phyloP scores from a whole-genome alignment of 805 yeast species.

The Barnettozyma populi region DNA sequence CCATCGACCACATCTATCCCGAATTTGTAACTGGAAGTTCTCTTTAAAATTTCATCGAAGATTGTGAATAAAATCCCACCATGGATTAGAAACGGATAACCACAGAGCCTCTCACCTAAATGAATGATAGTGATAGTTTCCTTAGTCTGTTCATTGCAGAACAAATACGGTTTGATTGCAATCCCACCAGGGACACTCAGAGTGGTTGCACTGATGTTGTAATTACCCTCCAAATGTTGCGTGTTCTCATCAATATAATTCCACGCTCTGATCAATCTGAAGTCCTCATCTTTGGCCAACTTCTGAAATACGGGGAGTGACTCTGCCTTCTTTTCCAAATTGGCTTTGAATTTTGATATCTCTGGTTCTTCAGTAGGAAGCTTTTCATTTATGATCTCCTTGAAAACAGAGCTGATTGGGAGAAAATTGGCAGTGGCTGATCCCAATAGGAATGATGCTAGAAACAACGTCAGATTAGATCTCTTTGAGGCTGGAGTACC shows the following conservation, averaged over 20 bases:
- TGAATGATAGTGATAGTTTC: constrained; percentile 68
- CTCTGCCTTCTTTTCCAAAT: constrained; percentile 43
- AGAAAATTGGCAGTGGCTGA: constrained; percentile 30
- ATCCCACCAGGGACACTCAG: constrained; percentile 75
- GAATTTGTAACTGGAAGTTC: constrained; percentile 38
- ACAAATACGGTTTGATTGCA: constrained; percentile 65
- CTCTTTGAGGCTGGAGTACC: neutral
- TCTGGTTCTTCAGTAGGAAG: constrained; percentile 24
- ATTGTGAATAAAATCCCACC: constrained; percentile 85
- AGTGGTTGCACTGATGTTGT: constrained; percentile 42
- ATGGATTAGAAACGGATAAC: constrained; percentile 82
- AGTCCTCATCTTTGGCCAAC: constrained; percentile 35
- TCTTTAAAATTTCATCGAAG: constrained; percentile 68
- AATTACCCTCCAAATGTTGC: constrained; percentile 8
- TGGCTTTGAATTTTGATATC: constrained; percentile 25
- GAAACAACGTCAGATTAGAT: constrained; percentile 12
- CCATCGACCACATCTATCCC: constrained; percentile 29
- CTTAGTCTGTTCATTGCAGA: constrained; percentile 47
- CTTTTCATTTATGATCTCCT: constrained; percentile 19
- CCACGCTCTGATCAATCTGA: constrained; percentile 37
- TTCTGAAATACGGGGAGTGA: constrained; percentile 46
- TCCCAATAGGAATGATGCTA: constrained; percentile 30
- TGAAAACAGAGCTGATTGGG: constrained; percentile 30
- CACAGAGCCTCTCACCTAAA: constrained; percentile 72
- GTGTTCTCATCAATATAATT: constrained; percentile 40